Percentiles rank a stretch among this genome's conserved stretches.
Conservation (phyloP, 139 green algal genomes). For the Pleodorina starrii region DNA sequence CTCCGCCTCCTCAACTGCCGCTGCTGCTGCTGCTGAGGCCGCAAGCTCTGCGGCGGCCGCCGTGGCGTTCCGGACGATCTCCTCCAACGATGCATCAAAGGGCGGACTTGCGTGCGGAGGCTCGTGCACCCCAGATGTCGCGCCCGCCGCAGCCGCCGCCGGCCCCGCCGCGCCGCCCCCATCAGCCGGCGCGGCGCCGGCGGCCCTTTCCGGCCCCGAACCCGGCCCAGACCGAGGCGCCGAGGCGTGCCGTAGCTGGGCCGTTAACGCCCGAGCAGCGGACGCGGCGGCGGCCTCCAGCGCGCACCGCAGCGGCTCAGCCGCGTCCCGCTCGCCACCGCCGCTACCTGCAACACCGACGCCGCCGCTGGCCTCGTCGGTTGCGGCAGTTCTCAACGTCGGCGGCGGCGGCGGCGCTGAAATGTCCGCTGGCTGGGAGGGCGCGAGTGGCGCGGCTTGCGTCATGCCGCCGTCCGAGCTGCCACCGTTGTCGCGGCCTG, state of each 20-base stretch:
- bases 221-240: no score
- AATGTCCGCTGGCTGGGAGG: no score
- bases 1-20: not conserved
- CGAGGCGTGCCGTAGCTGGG: not conserved
- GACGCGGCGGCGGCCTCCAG: not conserved
- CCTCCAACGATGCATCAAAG: not conserved
- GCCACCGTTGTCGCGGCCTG: no score
- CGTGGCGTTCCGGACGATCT: not conserved
- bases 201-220: not conserved
- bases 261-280: not conserved
- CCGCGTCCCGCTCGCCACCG: no score
- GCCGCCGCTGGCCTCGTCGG: no score
- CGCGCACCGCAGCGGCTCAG: not conserved
- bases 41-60: not conserved
- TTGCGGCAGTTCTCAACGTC: no score
- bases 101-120: not conserved
- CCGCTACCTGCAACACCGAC: no score
- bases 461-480: not conserved
- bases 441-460: no score
- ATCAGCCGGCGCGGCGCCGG: no score
- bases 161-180: no score
- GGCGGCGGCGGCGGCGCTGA: no score
- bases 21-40: not conserved
- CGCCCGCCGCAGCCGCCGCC: no score
- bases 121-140: not conserved